phyloP scores from a whole-genome alignment of 2,329 filamentous ascomycete species.

The Whalleya microplaca region DNA sequence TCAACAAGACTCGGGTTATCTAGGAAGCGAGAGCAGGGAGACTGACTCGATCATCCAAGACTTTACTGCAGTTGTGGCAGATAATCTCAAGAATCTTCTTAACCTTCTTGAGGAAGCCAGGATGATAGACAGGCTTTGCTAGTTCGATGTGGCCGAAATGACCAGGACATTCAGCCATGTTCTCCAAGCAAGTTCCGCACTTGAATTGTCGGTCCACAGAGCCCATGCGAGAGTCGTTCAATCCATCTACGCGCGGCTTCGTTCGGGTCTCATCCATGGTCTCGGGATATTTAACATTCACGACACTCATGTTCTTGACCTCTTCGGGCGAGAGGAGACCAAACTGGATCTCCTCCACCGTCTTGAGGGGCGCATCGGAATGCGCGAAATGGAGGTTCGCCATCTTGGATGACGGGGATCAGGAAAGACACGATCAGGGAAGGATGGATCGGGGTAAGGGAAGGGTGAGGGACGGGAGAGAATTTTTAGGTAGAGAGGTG shows the following conservation, averaged over 20 bases:
- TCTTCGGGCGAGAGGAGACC: conserved; percentile 96
- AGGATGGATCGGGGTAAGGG: conserved; percentile 11
- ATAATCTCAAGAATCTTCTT: conserved; percentile 99
- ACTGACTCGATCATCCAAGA: conserved; percentile 98
- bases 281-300: conserved; percentile 96
- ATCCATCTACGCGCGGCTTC: conserved; percentile 85
- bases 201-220: conserved; percentile 95
- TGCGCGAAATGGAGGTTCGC: conserved; percentile 88
- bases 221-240: conserved; percentile 94
- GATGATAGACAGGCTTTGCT: conserved; percentile 92
- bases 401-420: conserved; percentile 64
- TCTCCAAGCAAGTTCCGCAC: conserved; percentile 95
- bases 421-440: too few species aligned
- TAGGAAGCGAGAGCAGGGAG: conserved; percentile 62
- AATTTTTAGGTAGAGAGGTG: conserved; percentile 16
- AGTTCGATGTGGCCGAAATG: conserved; percentile 99
- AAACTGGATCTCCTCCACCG: conserved; percentile 98
- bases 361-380: conserved; percentile 94
- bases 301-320: conserved; percentile 98
- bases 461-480: conserved; percentile 14
- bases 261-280: conserved; percentile 97
- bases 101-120: conserved; percentile 96
- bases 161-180: conserved; percentile 93
- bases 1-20: conserved; percentile 53
- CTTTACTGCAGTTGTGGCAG: conserved; percentile 98